These are phyloP conservation scores for Plectranthus barbatus DNA, from an alignment of 257 asterid genomes.

Conservation along the genomic window DNA sequence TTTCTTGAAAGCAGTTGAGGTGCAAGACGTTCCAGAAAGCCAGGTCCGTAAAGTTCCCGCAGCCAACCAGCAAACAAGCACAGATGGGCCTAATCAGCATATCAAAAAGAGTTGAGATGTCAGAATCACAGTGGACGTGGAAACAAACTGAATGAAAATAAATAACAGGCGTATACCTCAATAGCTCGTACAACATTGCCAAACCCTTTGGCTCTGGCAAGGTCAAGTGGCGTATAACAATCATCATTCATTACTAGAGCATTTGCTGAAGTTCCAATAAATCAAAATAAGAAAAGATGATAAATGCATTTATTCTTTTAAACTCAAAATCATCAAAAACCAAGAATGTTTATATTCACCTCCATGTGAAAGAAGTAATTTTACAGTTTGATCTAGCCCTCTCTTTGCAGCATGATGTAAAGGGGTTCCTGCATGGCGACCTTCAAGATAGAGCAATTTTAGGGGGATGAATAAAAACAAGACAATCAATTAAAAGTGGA, in stretches of 20 bases:
- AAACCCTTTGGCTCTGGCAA: constrained; percentile 82
- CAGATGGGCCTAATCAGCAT: constrained; percentile 52
- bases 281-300: not conserved
- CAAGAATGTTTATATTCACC: constrained; percentile 31
- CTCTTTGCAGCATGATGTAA: constrained; percentile 98
- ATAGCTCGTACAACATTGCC: constrained; percentile 80
- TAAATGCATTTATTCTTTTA: not conserved
- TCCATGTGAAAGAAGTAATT: constrained; percentile 82
- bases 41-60: constrained; percentile 79
- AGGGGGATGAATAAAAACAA: constrained; percentile 3
- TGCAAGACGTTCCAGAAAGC: constrained; percentile 72
- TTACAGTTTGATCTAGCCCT: constrained; percentile 88
- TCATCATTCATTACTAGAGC: constrained; percentile 82
- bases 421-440: constrained; percentile 96
- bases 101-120: not conserved
- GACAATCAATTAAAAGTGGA: not conserved
- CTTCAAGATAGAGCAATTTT: constrained; percentile 29
- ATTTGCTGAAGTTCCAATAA: constrained; percentile 52
- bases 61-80: constrained; percentile 96
- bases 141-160: not conserved
- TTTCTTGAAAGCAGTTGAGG: constrained; percentile 79
- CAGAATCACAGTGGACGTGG: not conserved
- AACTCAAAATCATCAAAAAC: not conserved
- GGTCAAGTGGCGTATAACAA: constrained; percentile 88
- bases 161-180: constrained; percentile 51